Evolutionary conservation across 768 basidiomycete genomes (phyloP).

Genomic region (Tylopilus plumbeoviolaceoides): DNA sequence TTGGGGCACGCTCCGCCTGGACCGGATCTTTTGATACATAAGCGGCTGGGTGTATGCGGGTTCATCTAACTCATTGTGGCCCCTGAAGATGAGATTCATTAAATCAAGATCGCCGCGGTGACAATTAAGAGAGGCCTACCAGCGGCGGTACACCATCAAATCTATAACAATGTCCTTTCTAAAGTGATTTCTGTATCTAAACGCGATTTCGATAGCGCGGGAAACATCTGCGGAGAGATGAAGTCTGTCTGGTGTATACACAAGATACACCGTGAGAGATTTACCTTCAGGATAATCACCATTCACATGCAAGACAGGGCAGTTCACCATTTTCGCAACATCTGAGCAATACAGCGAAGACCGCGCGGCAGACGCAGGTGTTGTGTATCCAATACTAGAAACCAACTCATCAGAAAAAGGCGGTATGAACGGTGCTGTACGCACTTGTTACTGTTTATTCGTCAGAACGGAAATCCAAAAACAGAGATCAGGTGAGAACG

Average conservation of each 20-base stretch:
- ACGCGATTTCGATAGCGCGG: constrained; percentile 82
- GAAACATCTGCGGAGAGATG: constrained; percentile 59
- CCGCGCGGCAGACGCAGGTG: constrained; percentile 77
- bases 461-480: neutral
- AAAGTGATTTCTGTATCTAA: constrained; percentile 83
- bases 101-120: neutral
- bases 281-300: constrained; percentile 85
- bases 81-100: constrained; percentile 38
- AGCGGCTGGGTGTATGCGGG: constrained; percentile 83
- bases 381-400: constrained; percentile 85
- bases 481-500: constrained; percentile 25
- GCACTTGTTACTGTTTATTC: constrained; percentile 53
- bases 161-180: constrained; percentile 90
- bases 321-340: constrained; percentile 85
- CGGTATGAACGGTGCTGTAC: constrained; percentile 5
- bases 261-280: neutral
- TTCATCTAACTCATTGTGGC: constrained; percentile 87
- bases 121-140: constrained; percentile 37
- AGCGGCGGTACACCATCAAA: constrained; percentile 82
- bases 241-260: neutral
- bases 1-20: constrained; percentile 71
- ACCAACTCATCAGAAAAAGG: constrained; percentile 1
- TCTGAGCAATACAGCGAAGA: constrained; percentile 89
- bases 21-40: constrained; percentile 87
- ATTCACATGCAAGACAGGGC: constrained; percentile 87